phyloP scores from a whole-genome alignment of 75 land plant species.

The Gnetum montanum region DNA sequence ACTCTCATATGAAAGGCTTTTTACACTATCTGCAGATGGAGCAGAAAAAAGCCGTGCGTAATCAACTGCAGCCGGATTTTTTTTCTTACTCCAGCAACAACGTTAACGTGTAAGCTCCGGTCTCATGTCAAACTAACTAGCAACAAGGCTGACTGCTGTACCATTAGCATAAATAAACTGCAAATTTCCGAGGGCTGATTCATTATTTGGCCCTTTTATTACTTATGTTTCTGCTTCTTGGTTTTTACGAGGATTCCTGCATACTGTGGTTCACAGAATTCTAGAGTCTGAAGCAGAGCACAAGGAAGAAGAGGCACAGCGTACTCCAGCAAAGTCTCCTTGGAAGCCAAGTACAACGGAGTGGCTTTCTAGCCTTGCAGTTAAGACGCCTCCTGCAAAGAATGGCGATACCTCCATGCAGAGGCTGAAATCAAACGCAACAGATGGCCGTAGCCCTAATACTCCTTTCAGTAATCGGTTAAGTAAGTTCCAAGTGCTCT shows the following conservation, averaged over 20 bases:
- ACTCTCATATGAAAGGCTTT: constrained; percentile 61
- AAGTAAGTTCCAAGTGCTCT: constrained; percentile 55
- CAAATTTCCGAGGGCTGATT: not conserved
- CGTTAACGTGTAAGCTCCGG: no score
- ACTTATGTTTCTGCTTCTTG: not conserved
- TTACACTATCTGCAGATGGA: constrained; percentile 64
- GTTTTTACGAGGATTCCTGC: no score
- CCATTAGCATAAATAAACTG: not conserved
- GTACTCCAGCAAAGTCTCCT: no score
- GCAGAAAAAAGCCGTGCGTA: constrained; percentile 33
- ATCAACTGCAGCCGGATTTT: no score
- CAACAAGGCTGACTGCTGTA: not conserved
- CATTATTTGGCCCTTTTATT: not conserved
- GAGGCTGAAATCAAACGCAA: constrained; percentile 3
- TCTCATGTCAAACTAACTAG: no score
- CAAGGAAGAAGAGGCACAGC: constrained; percentile 15
- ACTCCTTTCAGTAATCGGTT: constrained; percentile 79
- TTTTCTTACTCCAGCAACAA: no score
- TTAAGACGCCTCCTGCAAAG: constrained; percentile 16
- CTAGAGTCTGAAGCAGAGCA: constrained; percentile 28
- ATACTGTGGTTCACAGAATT: no score
- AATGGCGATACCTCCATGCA: constrained; percentile 12
- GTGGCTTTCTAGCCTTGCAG: not conserved
- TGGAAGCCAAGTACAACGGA: no score
- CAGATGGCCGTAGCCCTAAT: constrained; percentile 12